phyloP scores from a whole-genome alignment of 2,329 filamentous ascomycete genomes.

The Aciculosporium take region DNA sequence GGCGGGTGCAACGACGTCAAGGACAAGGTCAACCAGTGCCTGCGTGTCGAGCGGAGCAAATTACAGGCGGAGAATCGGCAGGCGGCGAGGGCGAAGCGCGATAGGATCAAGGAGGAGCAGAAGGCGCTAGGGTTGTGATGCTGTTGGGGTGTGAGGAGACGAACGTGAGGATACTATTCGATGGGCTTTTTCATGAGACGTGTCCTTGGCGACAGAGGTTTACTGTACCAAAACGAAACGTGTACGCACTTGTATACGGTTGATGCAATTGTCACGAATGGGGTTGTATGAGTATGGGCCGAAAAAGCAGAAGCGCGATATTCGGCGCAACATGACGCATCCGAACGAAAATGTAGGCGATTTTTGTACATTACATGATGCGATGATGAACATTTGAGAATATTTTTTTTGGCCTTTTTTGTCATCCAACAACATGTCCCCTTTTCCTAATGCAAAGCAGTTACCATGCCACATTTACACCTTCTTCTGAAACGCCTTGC shows the following conservation, averaged over 20 bases:
- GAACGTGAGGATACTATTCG: not conserved
- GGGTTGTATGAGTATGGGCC: not conserved
- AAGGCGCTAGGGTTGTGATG: conserved; percentile 28
- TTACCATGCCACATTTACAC: conserved; percentile 16
- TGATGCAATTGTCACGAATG: not conserved
- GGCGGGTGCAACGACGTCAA: conserved; percentile 88
- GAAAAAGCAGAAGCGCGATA: not conserved
- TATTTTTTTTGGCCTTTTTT: not conserved
- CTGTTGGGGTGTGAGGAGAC: not conserved
- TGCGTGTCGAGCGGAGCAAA: conserved; percentile 66
- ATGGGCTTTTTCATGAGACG: not conserved
- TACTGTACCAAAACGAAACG: too few species aligned
- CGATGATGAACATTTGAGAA: not conserved
- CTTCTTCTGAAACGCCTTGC: conserved; percentile 44
- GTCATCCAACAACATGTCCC: not conserved
- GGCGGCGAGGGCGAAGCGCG: conserved; percentile 51
- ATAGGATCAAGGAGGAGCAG: conserved; percentile 61
- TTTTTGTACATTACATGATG: not conserved
- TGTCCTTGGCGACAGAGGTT: not conserved
- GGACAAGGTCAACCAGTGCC: conserved; percentile 67
- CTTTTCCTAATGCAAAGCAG: not conserved
- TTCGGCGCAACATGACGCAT: not conserved
- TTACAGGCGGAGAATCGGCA: conserved; percentile 62
- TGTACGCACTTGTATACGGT: not conserved
- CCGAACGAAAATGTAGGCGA: not conserved